phyloP scores from a whole-genome alignment of 768 basidiomycete genomes.

The Calocera cornea region DNA sequence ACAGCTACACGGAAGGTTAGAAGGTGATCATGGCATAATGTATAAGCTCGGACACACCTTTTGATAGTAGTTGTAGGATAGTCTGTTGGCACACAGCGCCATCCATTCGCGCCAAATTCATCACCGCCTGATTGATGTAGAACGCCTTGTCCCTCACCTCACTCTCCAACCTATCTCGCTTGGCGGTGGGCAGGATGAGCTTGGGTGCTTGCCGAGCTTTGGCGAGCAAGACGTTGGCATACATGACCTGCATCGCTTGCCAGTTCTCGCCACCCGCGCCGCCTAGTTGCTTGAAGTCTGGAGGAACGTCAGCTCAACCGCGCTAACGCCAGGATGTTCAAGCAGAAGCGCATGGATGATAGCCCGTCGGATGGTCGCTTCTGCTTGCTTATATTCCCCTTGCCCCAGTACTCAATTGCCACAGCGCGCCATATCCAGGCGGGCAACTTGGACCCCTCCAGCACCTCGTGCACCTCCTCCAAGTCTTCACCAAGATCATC shows the following conservation, averaged over 20 bases:
- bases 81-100: conserved; percentile 36
- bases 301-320: conserved; percentile 13
- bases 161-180: conserved; percentile 19
- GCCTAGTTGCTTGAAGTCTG: conserved; percentile 43
- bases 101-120: conserved; percentile 47
- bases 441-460: conserved; percentile 22
- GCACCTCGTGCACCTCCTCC: conserved; percentile 25
- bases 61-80: conserved; percentile 44
- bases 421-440: conserved; percentile 30
- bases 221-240: conserved; percentile 69
- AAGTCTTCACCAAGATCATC: conserved; percentile 50
- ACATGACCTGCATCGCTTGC: conserved; percentile 37
- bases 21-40: conserved; percentile 10
- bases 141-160: conserved; percentile 21
- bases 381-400: conserved; percentile 60
- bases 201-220: conserved; percentile 83
- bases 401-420: conserved; percentile 79
- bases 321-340: not conserved
- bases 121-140: conserved; percentile 46
- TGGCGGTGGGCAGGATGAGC: conserved; percentile 35
- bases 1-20: conserved; percentile 40
- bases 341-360: conserved; percentile 21
- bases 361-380: conserved; percentile 53
- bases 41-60: conserved; percentile 34
- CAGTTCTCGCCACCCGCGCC: conserved; percentile 23